phyloP scores from a whole-genome alignment of 2,329 filamentous ascomycete genomes.

The Tolypocladium album region DNA sequence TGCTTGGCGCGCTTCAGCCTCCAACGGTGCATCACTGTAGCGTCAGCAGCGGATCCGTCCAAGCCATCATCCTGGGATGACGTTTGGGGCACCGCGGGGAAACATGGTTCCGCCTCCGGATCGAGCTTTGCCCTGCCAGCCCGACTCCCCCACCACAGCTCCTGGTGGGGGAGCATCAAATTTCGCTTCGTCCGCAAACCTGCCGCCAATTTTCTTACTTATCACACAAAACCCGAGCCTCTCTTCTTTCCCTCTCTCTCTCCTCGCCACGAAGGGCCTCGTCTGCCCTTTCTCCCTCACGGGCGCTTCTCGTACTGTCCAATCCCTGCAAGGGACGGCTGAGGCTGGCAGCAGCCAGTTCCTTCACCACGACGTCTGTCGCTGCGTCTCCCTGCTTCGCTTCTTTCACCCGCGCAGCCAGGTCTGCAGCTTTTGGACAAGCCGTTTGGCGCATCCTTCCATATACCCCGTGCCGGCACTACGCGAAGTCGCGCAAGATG shows the following conservation, averaged over 20 bases:
- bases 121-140: neutral
- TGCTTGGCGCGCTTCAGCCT: neutral
- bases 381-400: conserved; percentile 30
- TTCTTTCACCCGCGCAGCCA: conserved; percentile 53
- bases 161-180: conserved; percentile 17
- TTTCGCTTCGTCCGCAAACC: conserved; percentile 10
- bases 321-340: conserved; percentile 9
- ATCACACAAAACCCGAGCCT: conserved; percentile 5
- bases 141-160: neutral
- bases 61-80: neutral
- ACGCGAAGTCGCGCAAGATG: conserved; percentile 68
- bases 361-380: conserved; percentile 32
- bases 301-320: conserved; percentile 9
- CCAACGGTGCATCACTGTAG: neutral
- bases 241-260: conserved; percentile 8
- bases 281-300: conserved; percentile 6
- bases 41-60: neutral
- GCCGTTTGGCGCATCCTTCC: conserved; percentile 41
- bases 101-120: neutral
- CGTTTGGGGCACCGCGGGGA: neutral
- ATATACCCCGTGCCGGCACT: conserved; percentile 39
- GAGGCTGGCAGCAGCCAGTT: conserved; percentile 31
- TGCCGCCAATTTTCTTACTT: conserved; percentile 11
- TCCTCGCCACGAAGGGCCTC: neutral
- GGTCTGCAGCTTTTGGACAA: conserved; percentile 32